phyloP scores from a whole-genome alignment of 2,329 filamentous ascomycete species.

The Passalora sequoiae region DNA sequence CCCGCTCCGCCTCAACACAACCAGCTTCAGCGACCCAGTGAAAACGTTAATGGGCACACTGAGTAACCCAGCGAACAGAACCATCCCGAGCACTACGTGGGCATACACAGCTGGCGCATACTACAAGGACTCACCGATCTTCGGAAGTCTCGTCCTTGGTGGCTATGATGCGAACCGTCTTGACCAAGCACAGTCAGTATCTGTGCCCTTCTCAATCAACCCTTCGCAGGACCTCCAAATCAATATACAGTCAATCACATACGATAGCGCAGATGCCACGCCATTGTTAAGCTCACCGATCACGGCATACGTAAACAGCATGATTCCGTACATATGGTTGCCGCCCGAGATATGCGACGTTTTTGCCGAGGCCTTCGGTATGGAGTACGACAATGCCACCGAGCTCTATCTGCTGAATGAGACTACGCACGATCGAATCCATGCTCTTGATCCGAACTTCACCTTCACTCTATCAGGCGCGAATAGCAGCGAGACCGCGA shows the following conservation, averaged over 20 bases:
- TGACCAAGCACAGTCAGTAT: slow-evolving; percentile 32
- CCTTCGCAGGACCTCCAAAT: slow-evolving; percentile 25
- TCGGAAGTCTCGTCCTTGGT: slow-evolving; percentile 35
- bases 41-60: slow-evolving; percentile 22
- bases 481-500: slow-evolving; percentile 10
- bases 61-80: slow-evolving; percentile 2
- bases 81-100: slow-evolving; percentile 17
- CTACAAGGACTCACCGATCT: slow-evolving; percentile 23
- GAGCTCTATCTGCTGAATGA: slow-evolving; percentile 40
- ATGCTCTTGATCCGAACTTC: slow-evolving; percentile 33
- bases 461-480: slow-evolving; percentile 30
- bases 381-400: slow-evolving; percentile 36
- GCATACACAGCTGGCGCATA: slow-evolving; percentile 29
- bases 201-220: slow-evolving; percentile 26
- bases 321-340: slow-evolving; percentile 40
- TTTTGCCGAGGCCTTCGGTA: slow-evolving; percentile 38
- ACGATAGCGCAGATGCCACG: slow-evolving; percentile 23
- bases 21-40: slow-evolving; percentile 13
- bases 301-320: slow-evolving; percentile 36
- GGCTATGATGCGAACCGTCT: slow-evolving; percentile 41
- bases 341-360: slow-evolving; percentile 36
- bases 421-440: slow-evolving; percentile 33
- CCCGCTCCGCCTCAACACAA: slow-evolving; percentile 21
- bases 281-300: slow-evolving; percentile 19
- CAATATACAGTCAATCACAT: slow-evolving; percentile 21